phyloP scores from a whole-genome alignment of 2,329 filamentous ascomycete species.

The Endothia cerciana region DNA sequence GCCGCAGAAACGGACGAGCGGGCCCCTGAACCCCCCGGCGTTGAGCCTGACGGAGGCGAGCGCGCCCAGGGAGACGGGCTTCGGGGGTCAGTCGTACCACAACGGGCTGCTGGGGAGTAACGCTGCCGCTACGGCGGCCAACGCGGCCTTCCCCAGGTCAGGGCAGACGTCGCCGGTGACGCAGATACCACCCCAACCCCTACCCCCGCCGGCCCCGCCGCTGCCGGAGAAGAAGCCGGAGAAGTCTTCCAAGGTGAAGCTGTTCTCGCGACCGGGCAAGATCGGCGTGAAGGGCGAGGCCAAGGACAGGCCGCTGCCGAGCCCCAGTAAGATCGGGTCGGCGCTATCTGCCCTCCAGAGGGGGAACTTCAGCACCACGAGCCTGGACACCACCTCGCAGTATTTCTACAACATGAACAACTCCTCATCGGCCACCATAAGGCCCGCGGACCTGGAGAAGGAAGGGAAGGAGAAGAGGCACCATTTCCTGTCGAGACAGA shows the following conservation, averaged over 20 bases:
- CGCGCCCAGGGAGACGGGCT: slow-evolving; percentile 59
- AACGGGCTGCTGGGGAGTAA: slow-evolving; percentile 65
- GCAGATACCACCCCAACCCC: slow-evolving; percentile 41
- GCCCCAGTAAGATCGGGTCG: slow-evolving; percentile 71
- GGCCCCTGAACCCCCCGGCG: slow-evolving; percentile 63
- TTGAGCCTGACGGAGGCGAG: slow-evolving; percentile 69
- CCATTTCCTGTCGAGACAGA: slow-evolving; percentile 78
- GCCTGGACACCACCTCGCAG: slow-evolving; percentile 64
- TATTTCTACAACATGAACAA: slow-evolving; percentile 77
- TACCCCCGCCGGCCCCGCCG: slow-evolving; percentile 44
- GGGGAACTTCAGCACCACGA: slow-evolving; percentile 72
- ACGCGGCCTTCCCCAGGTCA: slow-evolving; percentile 72
- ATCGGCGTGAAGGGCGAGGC: slow-evolving; percentile 71
- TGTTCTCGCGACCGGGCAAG: slow-evolving; percentile 78
- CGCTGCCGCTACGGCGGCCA: slow-evolving; percentile 71
- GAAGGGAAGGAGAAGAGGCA: slow-evolving; percentile 79
- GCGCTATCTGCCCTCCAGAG: slow-evolving; percentile 68
- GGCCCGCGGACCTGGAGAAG: slow-evolving; percentile 63
- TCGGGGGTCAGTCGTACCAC: slow-evolving; percentile 57
- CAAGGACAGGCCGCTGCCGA: slow-evolving; percentile 70
- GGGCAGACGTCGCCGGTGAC: slow-evolving; percentile 54
- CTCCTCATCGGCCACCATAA: slow-evolving; percentile 75
- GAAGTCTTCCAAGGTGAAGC: slow-evolving; percentile 75
- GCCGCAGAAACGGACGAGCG: slow-evolving; percentile 47
- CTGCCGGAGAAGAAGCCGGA: slow-evolving; percentile 67